Conservation (phyloP, 148 eudicot species). For the Camellia japonica region DNA sequence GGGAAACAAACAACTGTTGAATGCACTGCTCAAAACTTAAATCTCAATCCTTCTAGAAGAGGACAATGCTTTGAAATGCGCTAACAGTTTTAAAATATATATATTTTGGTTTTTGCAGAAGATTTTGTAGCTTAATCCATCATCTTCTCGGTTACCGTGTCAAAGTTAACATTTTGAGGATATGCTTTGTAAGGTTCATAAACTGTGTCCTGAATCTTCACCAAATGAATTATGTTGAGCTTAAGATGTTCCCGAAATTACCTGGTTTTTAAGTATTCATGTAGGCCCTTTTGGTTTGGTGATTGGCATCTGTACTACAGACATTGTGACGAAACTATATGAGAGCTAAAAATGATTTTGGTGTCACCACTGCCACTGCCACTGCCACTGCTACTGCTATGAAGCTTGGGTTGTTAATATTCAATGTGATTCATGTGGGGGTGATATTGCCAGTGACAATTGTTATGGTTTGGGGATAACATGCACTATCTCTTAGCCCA, state of each 20-base stretch:
- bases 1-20: background rate
- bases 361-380: background rate
- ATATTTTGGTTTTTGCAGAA: background rate
- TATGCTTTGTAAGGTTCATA: background rate
- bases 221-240: background rate
- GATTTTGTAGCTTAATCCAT: background rate
- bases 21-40: background rate
- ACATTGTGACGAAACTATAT: background rate
- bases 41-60: background rate
- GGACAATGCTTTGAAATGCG: background rate
- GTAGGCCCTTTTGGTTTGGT: background rate
- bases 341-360: background rate
- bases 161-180: background rate
- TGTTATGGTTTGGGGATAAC: background rate
- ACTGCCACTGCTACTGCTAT: background rate
- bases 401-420: background rate
- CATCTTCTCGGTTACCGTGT: background rate
- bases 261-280: background rate
- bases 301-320: background rate
- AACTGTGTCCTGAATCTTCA: no score
- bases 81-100: background rate
- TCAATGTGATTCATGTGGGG: background rate
- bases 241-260: background rate
- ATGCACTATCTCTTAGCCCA: background rate
- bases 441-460: background rate